phyloP scores from a whole-genome alignment of 2,329 filamentous ascomycete species.

The Pseudopithomyces chartarum region DNA sequence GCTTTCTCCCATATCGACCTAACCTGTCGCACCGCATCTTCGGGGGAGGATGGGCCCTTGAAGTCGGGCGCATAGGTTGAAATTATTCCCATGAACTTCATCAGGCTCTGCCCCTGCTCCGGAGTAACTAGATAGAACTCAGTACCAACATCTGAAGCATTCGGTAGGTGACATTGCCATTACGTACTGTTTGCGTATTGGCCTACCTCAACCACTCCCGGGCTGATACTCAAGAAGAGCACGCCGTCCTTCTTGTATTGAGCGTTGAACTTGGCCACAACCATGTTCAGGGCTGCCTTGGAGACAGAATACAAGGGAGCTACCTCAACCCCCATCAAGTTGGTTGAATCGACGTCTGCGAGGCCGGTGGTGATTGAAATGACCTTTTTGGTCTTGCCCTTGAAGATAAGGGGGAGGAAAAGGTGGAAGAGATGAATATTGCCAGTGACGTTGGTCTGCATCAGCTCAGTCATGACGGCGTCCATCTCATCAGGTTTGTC shows the following conservation, averaged over 20 bases:
- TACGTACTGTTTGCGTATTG: neutral
- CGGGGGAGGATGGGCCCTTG: neutral
- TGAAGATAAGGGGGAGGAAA: conserved; percentile 59
- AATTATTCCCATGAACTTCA: neutral
- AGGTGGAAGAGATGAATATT: conserved; percentile 59
- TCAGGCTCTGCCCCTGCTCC: neutral
- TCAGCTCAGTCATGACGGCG: conserved; percentile 33
- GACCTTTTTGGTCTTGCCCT: conserved; percentile 60
- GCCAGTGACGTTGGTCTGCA: conserved; percentile 58
- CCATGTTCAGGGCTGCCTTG: conserved; percentile 60
- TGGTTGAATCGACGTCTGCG: conserved; percentile 53
- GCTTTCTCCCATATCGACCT: conserved; percentile 41
- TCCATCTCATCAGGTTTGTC: conserved; percentile 40
- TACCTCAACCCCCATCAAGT: conserved; percentile 42
- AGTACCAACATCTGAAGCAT: neutral
- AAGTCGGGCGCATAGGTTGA: neutral
- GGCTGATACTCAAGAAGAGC: conserved; percentile 58
- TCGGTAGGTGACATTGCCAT: neutral
- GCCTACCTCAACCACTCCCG: conserved; percentile 54
- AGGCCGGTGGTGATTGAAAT: conserved; percentile 56
- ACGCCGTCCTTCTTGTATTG: conserved; percentile 58
- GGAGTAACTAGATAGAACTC: neutral
- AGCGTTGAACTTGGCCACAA: conserved; percentile 53
- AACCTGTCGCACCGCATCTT: conserved; percentile 35
- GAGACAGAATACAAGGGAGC: conserved; percentile 52